Conservation (phyloP, 2,329 filamentous ascomycete species). For the Triangularia setosa region DNA sequence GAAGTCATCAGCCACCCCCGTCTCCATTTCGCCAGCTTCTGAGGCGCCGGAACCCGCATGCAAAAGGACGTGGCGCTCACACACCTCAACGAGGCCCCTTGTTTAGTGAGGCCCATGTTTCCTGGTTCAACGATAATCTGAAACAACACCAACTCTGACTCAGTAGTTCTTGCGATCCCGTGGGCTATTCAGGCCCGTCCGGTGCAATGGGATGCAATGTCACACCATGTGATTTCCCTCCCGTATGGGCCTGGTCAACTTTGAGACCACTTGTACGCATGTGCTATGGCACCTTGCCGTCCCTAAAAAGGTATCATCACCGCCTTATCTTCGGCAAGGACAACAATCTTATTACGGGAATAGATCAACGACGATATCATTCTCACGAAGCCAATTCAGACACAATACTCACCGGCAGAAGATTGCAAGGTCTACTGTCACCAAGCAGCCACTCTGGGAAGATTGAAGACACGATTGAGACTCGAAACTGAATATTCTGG, state of each 20-base stretch:
- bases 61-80: slow-evolving; percentile 11
- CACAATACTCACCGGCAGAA: not conserved
- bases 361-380: not conserved
- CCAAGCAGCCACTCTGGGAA: not conserved
- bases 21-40: not conserved
- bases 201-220: slow-evolving; percentile 14
- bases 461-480: not conserved
- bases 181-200: slow-evolving; percentile 6
- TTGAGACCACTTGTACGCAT: not conserved
- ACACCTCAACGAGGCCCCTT: slow-evolving; percentile 7
- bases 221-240: slow-evolving; percentile 10
- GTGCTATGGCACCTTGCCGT: slow-evolving; percentile 4
- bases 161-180: slow-evolving; percentile 14
- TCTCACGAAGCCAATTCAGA: not conserved
- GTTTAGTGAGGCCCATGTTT: slow-evolving; percentile 11
- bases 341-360: not conserved
- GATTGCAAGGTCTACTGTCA: not conserved
- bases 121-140: slow-evolving; percentile 18
- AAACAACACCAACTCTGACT: slow-evolving; percentile 18
- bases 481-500: not conserved
- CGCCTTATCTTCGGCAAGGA: not conserved
- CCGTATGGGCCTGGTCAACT: not conserved
- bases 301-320: not conserved
- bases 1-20: not conserved
- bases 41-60: not conserved